A percentile compares a stretch with the other conserved stretches of the same genome.
These are phyloP conservation scores for Boechera divaricarpa DNA, from an alignment of 345 rosid species.

Conservation along the genomic window DNA sequence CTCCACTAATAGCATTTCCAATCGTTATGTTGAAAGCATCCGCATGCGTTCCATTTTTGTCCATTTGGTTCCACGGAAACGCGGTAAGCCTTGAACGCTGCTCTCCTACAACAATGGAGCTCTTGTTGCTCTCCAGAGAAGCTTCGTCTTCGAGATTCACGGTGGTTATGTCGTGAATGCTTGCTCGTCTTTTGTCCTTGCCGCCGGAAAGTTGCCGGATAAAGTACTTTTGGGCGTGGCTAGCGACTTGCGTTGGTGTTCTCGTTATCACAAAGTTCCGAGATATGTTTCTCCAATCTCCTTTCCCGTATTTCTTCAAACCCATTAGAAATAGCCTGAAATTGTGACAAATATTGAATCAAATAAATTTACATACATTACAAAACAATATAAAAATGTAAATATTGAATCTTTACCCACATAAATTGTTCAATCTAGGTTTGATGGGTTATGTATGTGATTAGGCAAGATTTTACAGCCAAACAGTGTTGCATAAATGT, in stretches of 20 bases:
- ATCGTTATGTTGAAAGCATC: slow-evolving; percentile 42
- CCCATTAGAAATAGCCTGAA: slow-evolving; percentile 90
- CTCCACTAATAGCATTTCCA: slow-evolving; percentile 36
- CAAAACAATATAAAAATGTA: slow-evolving; percentile 2
- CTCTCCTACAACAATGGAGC: slow-evolving; percentile 41
- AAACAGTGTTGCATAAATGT: neutral
- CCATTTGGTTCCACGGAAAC: slow-evolving; percentile 40
- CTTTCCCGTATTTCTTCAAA: slow-evolving; percentile 92
- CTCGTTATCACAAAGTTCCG: slow-evolving; percentile 83
- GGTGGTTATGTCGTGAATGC: slow-evolving; percentile 97
- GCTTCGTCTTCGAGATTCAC: slow-evolving; percentile 66
- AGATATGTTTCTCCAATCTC: slow-evolving; percentile 98
- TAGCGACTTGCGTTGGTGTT: slow-evolving; percentile 98
- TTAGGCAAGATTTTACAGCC: neutral
- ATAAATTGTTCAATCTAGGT: neutral
- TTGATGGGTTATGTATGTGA: neutral
- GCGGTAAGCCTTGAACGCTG: slow-evolving; percentile 40
- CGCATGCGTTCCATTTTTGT: slow-evolving; percentile 28
- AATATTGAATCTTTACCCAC: neutral
- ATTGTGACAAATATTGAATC: slow-evolving; percentile 15
- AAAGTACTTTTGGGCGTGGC: slow-evolving; percentile 97
- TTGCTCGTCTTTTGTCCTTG: slow-evolving; percentile 94
- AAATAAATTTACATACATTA: neutral
- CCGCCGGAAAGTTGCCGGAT: slow-evolving; percentile 90
- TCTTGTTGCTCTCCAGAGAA: slow-evolving; percentile 56